Evolutionary conservation across 352 stramenopile genomes (phyloP), one percentile per base, ranked within the genome.

Genomic region (Phytophthora niederhauseri): DNA sequence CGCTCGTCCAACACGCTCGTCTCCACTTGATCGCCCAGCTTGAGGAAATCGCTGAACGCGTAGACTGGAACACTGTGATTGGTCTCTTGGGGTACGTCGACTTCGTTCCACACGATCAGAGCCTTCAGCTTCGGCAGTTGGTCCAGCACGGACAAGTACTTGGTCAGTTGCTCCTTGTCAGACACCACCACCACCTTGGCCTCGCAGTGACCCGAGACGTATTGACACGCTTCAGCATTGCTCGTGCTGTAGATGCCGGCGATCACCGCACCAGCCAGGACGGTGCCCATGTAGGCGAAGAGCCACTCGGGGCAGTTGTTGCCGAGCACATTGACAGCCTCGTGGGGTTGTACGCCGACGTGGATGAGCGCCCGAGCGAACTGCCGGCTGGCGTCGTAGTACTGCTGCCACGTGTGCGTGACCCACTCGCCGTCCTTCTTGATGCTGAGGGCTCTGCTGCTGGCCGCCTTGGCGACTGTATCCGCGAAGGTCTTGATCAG

Each of bases 261-360:
- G 64, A 87, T 84, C 48, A 96, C 78, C 2, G 79, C 89, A 22
- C 90, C 90, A 24, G 89, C 85, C 50, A 95, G 76, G 62, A 97
- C 94, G 20, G 86, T 72, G 28, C 89, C 90, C 61, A 86, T 87
- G 61, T 93, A 85, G 53, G 81, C 81, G 64, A 97, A 82, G 61
- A 96, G 87, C 85, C 91, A 97, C 66, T 97, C 82, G 11, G 88
- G 84, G 31, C 84, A 85, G 76, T 97, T 97, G 66, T 87, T 89
- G 26, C 90, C 90, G 48, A 93, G 90, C 30, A 97, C 84, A 61
- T 79, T 90, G 22, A 97, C 89, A 1, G 77, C 80, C 30, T 97
- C 83, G 54, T 93, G 84, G 20, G 76, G 68, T 28, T 87, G 50
- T 8, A 97, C 75, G 12, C 88, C 91, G 8, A 92, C 20, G 31